These are phyloP conservation scores for Thraustochytrium striatum DNA, from an alignment of 352 stramenopile genomes.

Conservation along the genomic window DNA sequence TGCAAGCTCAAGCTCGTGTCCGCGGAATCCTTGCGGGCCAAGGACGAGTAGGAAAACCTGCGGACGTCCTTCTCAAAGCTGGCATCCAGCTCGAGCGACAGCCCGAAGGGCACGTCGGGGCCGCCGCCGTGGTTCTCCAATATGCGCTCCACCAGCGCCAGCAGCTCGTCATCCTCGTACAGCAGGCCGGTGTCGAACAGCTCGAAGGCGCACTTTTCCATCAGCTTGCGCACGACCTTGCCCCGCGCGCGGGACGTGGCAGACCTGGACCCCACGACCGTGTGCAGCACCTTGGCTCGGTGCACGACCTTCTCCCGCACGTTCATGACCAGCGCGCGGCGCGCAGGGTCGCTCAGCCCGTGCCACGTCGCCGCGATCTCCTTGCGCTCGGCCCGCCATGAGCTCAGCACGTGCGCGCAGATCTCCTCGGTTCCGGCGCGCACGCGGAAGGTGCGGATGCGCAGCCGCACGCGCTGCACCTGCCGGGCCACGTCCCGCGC, in stretches of 20 bases:
- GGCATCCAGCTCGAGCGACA: conserved; percentile 16
- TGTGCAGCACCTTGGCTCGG: background rate
- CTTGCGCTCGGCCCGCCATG: conserved; percentile 2
- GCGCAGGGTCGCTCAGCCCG: conserved; percentile 1
- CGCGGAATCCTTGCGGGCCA: too few relatives aligned
- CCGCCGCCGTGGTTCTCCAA: conserved; percentile 23
- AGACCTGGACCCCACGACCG: conserved; percentile 1
- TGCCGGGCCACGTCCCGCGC: background rate
- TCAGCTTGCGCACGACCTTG: conserved; percentile 33
- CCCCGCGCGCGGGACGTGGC: background rate
- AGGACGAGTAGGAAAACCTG: background rate
- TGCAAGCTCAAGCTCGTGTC: background rate
- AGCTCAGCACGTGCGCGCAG: background rate
- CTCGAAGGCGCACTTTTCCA: conserved; percentile 33
- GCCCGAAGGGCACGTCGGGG: conserved; percentile 10
- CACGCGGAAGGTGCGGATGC: background rate
- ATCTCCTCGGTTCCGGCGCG: conserved; percentile 7
- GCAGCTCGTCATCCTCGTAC: conserved; percentile 35
- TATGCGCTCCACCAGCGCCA: background rate
- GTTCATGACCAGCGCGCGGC: conserved; percentile 27
- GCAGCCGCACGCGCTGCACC: background rate
- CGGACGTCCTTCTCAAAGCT: conserved; percentile 8
- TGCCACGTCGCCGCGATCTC: conserved; percentile 1
- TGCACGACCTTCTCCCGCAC: conserved; percentile 23
- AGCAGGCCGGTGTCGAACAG: conserved; percentile 40